Evolutionary conservation across 805 yeast species (phyloP).

Genomic region (Teunomyces funiuensis): DNA sequence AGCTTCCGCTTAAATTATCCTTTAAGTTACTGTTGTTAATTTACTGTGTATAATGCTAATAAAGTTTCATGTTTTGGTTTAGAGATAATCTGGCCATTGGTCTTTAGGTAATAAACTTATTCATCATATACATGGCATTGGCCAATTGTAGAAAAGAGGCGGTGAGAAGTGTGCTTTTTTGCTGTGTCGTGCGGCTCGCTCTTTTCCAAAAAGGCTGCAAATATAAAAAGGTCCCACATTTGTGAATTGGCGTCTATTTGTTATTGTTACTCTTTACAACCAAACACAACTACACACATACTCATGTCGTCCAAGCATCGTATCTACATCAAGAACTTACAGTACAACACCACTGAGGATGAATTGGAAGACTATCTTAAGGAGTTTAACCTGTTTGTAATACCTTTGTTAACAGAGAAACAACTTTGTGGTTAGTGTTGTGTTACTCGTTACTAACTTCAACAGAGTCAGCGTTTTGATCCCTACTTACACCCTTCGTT

Average conservation of each 20-base stretch:
- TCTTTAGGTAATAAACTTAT: slow-evolving; percentile 5
- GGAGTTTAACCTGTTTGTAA: slow-evolving; percentile 47
- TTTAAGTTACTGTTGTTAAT: slow-evolving; percentile 1
- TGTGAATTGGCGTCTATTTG: not conserved
- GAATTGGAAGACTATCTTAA: slow-evolving; percentile 48
- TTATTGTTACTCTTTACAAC: not conserved
- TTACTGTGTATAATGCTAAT: slow-evolving; percentile 16
- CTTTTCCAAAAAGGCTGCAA: not conserved
- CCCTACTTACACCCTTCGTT: slow-evolving; percentile 54
- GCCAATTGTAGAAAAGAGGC: not conserved
- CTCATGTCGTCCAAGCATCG: slow-evolving; percentile 25
- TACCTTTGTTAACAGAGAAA: slow-evolving; percentile 3
- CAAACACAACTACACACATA: not conserved
- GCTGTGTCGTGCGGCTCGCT: slow-evolving; percentile 5
- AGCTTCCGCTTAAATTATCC: slow-evolving; percentile 31
- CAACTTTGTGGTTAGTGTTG: not conserved
- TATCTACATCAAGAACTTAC: slow-evolving; percentile 55
- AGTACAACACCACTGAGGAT: slow-evolving; percentile 51
- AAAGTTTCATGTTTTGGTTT: slow-evolving; percentile 16
- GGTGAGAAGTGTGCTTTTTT: slow-evolving; percentile 4
- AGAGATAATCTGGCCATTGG: slow-evolving; percentile 7
- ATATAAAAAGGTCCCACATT: not conserved
- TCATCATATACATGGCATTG: slow-evolving; percentile 2
- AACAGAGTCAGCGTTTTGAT: slow-evolving; percentile 42
- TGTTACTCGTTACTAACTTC: slow-evolving; percentile 7